These are phyloP conservation scores for Infundibulicybe gibba DNA, from an alignment of 768 basidiomycete species.

Conservation along the genomic window DNA sequence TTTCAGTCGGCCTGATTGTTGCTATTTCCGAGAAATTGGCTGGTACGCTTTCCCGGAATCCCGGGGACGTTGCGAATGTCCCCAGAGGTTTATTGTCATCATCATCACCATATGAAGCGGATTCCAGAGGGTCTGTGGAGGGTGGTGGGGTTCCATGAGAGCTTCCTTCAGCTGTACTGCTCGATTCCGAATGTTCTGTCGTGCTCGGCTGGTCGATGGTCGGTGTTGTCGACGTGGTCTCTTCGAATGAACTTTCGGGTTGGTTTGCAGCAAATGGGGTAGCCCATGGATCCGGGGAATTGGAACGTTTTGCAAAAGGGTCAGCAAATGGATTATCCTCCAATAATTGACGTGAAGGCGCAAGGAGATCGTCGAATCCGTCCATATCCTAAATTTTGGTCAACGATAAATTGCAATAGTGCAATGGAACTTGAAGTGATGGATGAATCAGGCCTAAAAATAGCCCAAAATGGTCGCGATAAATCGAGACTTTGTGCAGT, in stretches of 20 bases:
- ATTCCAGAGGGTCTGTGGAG: constrained; percentile 26
- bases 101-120: constrained; percentile 21
- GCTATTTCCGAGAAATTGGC: constrained; percentile 38
- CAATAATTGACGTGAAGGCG: constrained; percentile 54
- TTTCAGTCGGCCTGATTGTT: constrained; percentile 34
- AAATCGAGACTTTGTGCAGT: not conserved
- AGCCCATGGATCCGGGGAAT: constrained; percentile 77
- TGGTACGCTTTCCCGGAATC: constrained; percentile 51
- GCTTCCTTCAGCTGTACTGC: constrained; percentile 17
- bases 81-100: constrained; percentile 28
- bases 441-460: not conserved
- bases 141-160: constrained; percentile 21
- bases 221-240: constrained; percentile 16
- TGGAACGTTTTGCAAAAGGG: constrained; percentile 64
- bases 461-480: not conserved
- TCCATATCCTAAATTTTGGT: constrained; percentile 43
- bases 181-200: constrained; percentile 21
- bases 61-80: constrained; percentile 34
- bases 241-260: constrained; percentile 21
- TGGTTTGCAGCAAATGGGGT: constrained; percentile 43
- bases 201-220: constrained; percentile 19
- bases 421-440: too few species aligned
- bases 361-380: constrained; percentile 74
- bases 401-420: too few species aligned
- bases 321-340: constrained; percentile 77